These are phyloP conservation scores for Periconia sp. DNA, from an alignment of 2,329 filamentous ascomycete species.

Conservation along the genomic window DNA sequence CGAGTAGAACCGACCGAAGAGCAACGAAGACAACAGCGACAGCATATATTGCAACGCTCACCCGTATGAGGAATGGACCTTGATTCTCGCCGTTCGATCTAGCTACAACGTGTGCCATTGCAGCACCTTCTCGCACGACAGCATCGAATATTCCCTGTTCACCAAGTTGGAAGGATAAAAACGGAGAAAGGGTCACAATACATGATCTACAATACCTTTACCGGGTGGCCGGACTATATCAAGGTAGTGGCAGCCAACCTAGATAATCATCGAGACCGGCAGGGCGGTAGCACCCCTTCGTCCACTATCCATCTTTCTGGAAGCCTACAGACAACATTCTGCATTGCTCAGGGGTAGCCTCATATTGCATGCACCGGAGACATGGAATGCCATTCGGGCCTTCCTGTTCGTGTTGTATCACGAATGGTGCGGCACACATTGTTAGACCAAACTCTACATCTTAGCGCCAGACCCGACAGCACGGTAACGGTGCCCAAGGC, in stretches of 20 bases:
- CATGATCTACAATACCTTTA: too few relatives aligned
- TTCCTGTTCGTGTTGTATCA: not conserved
- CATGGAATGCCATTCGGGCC: not conserved
- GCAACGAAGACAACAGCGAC: constrained; percentile 28
- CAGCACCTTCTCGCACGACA: not conserved
- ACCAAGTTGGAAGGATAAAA: not conserved
- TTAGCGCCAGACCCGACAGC: constrained; percentile 2
- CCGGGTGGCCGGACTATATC: too few relatives aligned
- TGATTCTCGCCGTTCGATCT: constrained; percentile 23
- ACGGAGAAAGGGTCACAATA: not conserved
- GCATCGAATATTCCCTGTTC: constrained; percentile 3
- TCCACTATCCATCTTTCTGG: too few relatives aligned
- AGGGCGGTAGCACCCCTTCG: too few relatives aligned
- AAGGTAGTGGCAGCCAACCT: too few relatives aligned
- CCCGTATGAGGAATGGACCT: constrained; percentile 29
- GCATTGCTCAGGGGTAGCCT: too few relatives aligned
- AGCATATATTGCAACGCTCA: constrained; percentile 27
- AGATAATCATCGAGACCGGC: too few relatives aligned
- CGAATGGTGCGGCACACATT: not conserved
- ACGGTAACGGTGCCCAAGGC: not conserved
- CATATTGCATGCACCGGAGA: too few relatives aligned
- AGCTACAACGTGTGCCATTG: constrained; percentile 1
- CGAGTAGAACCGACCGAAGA: constrained; percentile 22
- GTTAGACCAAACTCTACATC: not conserved
- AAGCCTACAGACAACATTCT: too few relatives aligned